Percentiles rank a stretch among this genome's conserved stretches.
Conservation (phyloP, 2,329 filamentous ascomycete genomes). For the Chaetothyriales sp. region DNA sequence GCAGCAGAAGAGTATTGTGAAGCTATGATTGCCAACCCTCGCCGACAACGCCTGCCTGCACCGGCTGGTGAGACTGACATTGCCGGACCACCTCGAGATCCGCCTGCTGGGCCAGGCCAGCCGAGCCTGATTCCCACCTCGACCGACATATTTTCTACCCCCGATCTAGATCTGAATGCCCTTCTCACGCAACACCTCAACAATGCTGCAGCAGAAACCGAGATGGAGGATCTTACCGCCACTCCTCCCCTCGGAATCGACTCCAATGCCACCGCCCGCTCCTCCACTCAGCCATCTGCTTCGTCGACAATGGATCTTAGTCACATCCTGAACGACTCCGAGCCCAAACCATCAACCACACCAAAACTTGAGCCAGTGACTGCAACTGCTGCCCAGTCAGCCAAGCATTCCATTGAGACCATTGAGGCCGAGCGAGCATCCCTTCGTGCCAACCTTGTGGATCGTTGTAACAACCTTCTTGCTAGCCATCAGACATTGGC, state of each 20-base stretch:
- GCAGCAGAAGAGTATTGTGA: conserved; percentile 59
- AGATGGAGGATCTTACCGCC: conserved; percentile 6
- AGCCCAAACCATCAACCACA: not conserved
- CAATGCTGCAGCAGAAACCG: conserved; percentile 6
- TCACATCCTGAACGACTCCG: conserved; percentile 11
- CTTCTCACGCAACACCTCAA: not conserved
- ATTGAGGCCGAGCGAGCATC: conserved; percentile 59
- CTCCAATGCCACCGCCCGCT: not conserved
- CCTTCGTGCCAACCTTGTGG: conserved; percentile 66
- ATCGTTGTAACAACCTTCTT: conserved; percentile 78
- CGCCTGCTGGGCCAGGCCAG: conserved; percentile 1
- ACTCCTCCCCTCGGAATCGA: not conserved
- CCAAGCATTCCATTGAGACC: conserved; percentile 47
- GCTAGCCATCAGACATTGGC: conserved; percentile 76
- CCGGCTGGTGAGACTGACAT: conserved; percentile 21
- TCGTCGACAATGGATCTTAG: conserved; percentile 11
- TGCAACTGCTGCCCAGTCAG: not conserved
- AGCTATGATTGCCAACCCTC: conserved; percentile 42
- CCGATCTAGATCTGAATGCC: not conserved
- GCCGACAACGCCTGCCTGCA: conserved; percentile 51
- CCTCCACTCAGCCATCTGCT: not conserved
- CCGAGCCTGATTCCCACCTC: not conserved
- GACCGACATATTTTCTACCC: not conserved
- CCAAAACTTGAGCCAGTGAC: not conserved
- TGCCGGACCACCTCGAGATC: conserved; percentile 18